Evolutionary conservation across 1,284 basidiomycete genomes (phyloP).

Genomic region (Ustilago curta): DNA sequence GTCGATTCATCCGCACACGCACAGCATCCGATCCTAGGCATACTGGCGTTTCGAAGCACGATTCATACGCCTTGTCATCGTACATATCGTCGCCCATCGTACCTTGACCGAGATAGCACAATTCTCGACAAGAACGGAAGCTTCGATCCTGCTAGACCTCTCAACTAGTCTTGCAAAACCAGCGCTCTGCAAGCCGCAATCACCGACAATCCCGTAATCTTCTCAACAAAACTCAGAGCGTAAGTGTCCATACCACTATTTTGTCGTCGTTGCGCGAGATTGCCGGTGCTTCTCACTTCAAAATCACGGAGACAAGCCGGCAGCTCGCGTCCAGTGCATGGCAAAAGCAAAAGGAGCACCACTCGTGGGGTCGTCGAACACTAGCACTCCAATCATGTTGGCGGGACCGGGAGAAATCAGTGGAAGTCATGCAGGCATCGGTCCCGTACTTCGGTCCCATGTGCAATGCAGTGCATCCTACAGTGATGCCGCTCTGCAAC

Average conservation of each 20-base stretch:
- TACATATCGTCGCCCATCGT: neutral
- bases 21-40: slow-evolving; percentile 1
- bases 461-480: neutral
- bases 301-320: neutral
- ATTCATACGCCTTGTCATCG: neutral
- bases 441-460: neutral
- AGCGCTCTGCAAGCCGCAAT: slow-evolving; percentile 1
- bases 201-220: neutral
- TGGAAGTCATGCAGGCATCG: too few relatives aligned
- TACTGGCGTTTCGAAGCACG: neutral
- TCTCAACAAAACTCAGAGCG: slow-evolving; percentile 1
- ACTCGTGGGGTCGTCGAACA: neutral
- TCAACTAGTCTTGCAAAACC: neutral
- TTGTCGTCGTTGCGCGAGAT: too few relatives aligned
- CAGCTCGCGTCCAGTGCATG: neutral
- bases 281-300: neutral
- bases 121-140: neutral
- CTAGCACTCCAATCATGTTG: too few relatives aligned
- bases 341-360: neutral
- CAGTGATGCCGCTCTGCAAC: neutral
- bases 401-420: too few relatives aligned
- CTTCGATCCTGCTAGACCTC: neutral
- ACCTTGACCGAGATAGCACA: neutral
- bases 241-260: neutral
- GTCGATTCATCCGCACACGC: slow-evolving; percentile 1